Evolutionary conservation across 2,329 filamentous ascomycete species (phyloP).

Genomic region (Stemphylium vesicarium): DNA sequence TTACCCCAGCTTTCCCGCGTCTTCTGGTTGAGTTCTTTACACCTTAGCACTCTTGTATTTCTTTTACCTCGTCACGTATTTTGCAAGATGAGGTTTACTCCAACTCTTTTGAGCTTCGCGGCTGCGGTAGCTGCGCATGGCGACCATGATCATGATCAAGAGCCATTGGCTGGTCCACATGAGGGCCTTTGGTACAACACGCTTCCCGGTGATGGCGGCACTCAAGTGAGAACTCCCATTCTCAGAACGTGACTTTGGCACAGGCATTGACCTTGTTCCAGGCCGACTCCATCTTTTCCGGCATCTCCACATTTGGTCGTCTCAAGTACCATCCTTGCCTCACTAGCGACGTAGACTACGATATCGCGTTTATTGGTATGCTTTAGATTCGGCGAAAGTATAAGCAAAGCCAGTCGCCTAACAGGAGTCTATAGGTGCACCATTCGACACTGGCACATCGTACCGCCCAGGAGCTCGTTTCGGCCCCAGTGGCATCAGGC

Average conservation of each 20-base stretch:
- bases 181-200: constrained; percentile 82
- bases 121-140: constrained; percentile 66
- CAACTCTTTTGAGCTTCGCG: constrained; percentile 48
- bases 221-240: constrained; percentile 63
- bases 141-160: constrained; percentile 63
- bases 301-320: constrained; percentile 84
- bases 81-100: constrained; percentile 37
- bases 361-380: constrained; percentile 83
- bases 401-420: constrained; percentile 7
- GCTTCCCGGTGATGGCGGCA: constrained; percentile 82
- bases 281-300: constrained; percentile 88
- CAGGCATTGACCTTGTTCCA: constrained; percentile 46
- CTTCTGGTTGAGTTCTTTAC: background rate
- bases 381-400: background rate
- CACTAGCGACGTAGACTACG: constrained; percentile 73
- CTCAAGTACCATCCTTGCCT: constrained; percentile 80
- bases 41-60: constrained; percentile 2
- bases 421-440: constrained; percentile 63
- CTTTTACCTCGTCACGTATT: constrained; percentile 1
- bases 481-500: constrained; percentile 82
- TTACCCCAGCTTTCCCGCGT: constrained; percentile 24
- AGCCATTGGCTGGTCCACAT: constrained; percentile 70
- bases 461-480: constrained; percentile 86
- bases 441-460: constrained; percentile 85
- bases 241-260: background rate